Evolutionary conservation across 2,329 filamentous ascomycete species (phyloP).

Genomic region (Ceratocystiopsis sp.): DNA sequence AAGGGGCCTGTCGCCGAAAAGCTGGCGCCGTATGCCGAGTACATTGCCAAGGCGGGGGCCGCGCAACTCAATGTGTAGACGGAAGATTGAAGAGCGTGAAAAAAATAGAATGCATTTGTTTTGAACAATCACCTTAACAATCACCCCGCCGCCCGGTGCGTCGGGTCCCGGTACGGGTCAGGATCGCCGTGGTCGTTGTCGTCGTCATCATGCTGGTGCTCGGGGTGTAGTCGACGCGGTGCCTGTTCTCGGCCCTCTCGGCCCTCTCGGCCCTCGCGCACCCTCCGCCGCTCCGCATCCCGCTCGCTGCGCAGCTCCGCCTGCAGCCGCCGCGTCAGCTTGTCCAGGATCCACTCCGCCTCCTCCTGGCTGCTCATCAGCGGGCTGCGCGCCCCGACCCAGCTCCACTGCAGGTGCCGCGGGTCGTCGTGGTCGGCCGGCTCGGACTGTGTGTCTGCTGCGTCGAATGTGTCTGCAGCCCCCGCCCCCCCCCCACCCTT

Average conservation of each 20-base stretch:
- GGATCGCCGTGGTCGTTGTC: neutral
- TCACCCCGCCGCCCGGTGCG: too few species aligned
- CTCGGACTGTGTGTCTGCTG: too few species aligned
- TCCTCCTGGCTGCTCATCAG: constrained; percentile 53
- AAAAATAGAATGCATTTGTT: too few species aligned
- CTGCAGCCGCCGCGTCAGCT: constrained; percentile 39
- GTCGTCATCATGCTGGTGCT: neutral
- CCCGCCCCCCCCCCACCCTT: too few species aligned
- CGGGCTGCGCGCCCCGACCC: constrained; percentile 53
- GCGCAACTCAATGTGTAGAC: constrained; percentile 5
- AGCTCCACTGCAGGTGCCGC: constrained; percentile 40
- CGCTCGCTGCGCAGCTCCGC: constrained; percentile 22
- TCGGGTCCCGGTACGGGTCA: neutral
- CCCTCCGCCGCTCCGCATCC: neutral
- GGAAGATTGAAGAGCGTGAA: too few species aligned
- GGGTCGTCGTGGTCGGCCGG: neutral
- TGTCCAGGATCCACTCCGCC: constrained; percentile 56
- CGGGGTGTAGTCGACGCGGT: too few species aligned
- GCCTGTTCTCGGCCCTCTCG: too few species aligned
- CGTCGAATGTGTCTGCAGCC: too few species aligned
- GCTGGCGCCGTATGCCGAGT: constrained; percentile 2
- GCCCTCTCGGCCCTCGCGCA: too few species aligned
- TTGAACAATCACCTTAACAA: too few species aligned
- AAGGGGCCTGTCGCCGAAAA: constrained; percentile 2
- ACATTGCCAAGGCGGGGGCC: constrained; percentile 3